A percentile compares a stretch with the other conserved stretches of the same genome.
phyloP scores from a whole-genome alignment of 306 rosid genomes.

The Glycine latifolia region DNA sequence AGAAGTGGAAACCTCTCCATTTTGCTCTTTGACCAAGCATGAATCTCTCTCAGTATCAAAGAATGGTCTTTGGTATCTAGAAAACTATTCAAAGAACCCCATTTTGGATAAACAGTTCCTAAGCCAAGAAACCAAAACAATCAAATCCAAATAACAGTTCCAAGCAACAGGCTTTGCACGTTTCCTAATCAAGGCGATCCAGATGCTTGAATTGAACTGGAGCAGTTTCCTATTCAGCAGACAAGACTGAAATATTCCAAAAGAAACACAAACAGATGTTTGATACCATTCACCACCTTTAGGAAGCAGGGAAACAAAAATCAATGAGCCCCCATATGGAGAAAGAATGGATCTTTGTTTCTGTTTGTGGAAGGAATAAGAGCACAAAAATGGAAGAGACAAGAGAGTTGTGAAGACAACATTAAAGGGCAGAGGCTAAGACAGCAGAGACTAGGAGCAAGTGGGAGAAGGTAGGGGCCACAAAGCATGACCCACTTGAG shows the following conservation, averaged over 20 bases:
- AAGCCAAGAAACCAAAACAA: constrained; percentile 47
- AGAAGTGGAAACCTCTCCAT: constrained; percentile 73
- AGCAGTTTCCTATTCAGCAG: constrained; percentile 45
- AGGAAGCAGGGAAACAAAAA: constrained; percentile 50
- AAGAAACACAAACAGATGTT: constrained; percentile 41
- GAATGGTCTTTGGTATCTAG: constrained; percentile 33
- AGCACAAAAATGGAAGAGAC: constrained; percentile 51
- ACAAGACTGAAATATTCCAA: constrained; percentile 43
- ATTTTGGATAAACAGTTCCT: constrained; percentile 46
- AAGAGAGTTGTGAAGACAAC: constrained; percentile 45
- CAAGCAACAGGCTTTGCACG: constrained; percentile 46
- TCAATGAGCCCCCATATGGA: constrained; percentile 42
- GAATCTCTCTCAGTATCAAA: constrained; percentile 53
- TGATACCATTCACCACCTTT: constrained; percentile 45
- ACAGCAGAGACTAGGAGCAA: constrained; percentile 64
- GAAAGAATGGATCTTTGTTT: constrained; percentile 60
- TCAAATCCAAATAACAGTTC: constrained; percentile 53
- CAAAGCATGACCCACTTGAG: constrained; percentile 73
- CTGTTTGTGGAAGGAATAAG: constrained; percentile 41
- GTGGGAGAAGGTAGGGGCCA: constrained; percentile 76
- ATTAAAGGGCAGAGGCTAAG: constrained; percentile 58
- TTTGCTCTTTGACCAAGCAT: constrained; percentile 75
- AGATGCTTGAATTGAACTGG: constrained; percentile 58
- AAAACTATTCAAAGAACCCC: background rate
- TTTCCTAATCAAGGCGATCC: constrained; percentile 51